Conservation (phyloP, 2,329 filamentous ascomycete genomes). For the Phialophora expanda region DNA sequence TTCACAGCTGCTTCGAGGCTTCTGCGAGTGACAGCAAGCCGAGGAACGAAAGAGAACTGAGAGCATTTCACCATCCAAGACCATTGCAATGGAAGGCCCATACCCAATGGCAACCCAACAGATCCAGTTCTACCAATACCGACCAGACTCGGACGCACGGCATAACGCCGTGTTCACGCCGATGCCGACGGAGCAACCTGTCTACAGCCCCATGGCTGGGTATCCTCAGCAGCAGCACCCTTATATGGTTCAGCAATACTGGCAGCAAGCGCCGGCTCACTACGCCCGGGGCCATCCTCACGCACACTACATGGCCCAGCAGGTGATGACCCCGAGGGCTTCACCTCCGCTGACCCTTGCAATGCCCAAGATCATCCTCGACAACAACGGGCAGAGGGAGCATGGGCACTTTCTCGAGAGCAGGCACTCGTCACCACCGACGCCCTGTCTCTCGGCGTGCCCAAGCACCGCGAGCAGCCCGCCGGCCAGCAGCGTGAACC, state of each 20-base stretch:
- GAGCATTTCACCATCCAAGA: conserved; percentile 6
- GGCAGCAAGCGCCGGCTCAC: conserved; percentile 45
- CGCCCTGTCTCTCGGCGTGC: conserved; percentile 82
- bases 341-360: conserved; percentile 75
- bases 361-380: conserved; percentile 45
- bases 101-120: conserved; percentile 39
- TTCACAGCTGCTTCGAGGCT: conserved; percentile 12
- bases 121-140: conserved; percentile 85
- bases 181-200: conserved; percentile 61
- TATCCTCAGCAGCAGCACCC: conserved; percentile 44
- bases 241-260: conserved; percentile 46
- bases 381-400: conserved; percentile 38
- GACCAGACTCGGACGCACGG: conserved; percentile 74
- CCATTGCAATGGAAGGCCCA: conserved; percentile 33
- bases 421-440: conserved; percentile 74
- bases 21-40: conserved; percentile 19
- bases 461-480: conserved; percentile 88
- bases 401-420: conserved; percentile 38
- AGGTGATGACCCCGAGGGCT: conserved; percentile 70
- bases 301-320: conserved; percentile 50
- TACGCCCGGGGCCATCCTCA: conserved; percentile 57
- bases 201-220: conserved; percentile 49
- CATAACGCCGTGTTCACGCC: conserved; percentile 76
- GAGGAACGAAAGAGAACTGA: conserved; percentile 15
- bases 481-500: conserved; percentile 65